Base-by-base conservation (phyloP, 495 filamentous ascomycete genomes). In the Penicillium verhagenii region DNA sequence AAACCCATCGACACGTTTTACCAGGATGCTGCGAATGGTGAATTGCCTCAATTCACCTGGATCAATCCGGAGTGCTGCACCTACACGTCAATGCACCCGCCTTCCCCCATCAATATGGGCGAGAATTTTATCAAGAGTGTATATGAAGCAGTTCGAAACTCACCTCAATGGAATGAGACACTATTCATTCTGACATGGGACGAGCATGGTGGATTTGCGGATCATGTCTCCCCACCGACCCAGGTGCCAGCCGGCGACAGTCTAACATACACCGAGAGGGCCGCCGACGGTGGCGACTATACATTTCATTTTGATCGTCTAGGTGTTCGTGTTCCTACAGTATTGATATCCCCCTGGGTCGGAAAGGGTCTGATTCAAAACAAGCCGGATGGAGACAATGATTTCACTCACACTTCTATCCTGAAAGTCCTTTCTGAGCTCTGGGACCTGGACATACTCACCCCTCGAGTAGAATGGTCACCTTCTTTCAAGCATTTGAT, bases 51-150 rank as follows among this genome's bases (percentile, higher is more conserved):
- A 21, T 74, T 82, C 50, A 75, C 70, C 23, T 82, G 72, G 68
- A 73, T 82, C 63, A 81, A 82, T 60, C 78, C 79, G 2, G 74
- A 76, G 33, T 82, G 78, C 68, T 81, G 79, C 66, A 59, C 58
- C 13, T 77, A 74, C 48, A 76, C 68, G 50, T 79, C 76, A 25
- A 74, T 79, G 66, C 78, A 80, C 61, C 79, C 77, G 0, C 68
- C 72, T 1, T 73, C 71, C 5, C 75, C 73, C 4, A 74, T 77
- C 47, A 73, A 72, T 26, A 68, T 74, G 53, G 77, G 78, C 43
- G 77, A 82, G 59, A 65, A 58, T 45, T 76, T 79, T 46, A 65
- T 82, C 58, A 81, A 81, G 65, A 59, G 69, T 9, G 71, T 82
- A 53, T 80, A 81, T 55, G 77, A 80, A 50, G 75, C 76, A 3